phyloP scores from a whole-genome alignment of 495 filamentous ascomycete species.

The Penicillium pulvis region DNA sequence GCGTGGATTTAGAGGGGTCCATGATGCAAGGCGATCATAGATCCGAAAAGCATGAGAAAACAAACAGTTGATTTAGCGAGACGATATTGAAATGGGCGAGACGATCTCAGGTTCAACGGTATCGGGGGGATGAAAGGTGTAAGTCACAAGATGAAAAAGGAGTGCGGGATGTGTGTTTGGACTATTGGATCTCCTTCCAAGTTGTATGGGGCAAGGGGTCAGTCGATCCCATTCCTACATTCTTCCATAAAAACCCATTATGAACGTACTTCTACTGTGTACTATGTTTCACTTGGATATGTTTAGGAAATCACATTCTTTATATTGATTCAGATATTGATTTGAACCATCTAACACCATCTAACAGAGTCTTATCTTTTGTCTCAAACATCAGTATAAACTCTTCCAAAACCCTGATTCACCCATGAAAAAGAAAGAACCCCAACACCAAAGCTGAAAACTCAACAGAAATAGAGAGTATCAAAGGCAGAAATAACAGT shows the following conservation, averaged over 20 bases:
- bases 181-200: slow-evolving; percentile 4
- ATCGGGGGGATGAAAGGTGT: neutral
- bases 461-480: slow-evolving; percentile 1
- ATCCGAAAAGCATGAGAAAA: slow-evolving; percentile 8
- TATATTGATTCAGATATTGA: neutral
- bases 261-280: neutral
- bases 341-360: slow-evolving; percentile 3
- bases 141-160: slow-evolving; percentile 1
- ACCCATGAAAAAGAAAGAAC: slow-evolving; percentile 2
- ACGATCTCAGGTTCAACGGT: neutral
- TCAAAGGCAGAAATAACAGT: slow-evolving; percentile 10
- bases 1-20: slow-evolving; percentile 35
- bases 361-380: neutral
- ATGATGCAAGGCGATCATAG: slow-evolving; percentile 29
- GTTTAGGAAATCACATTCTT: slow-evolving; percentile 1
- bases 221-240: slow-evolving; percentile 20
- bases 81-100: neutral
- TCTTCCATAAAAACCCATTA: slow-evolving; percentile 1
- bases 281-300: slow-evolving; percentile 17
- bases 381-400: neutral
- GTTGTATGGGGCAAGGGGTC: slow-evolving; percentile 22
- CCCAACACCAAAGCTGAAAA: slow-evolving; percentile 25
- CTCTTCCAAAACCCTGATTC: neutral
- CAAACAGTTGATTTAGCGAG: neutral
- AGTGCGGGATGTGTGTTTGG: slow-evolving; percentile 10